Evolutionary conservation across 805 yeast genomes (phyloP).

Genomic region (Candida maesae): DNA sequence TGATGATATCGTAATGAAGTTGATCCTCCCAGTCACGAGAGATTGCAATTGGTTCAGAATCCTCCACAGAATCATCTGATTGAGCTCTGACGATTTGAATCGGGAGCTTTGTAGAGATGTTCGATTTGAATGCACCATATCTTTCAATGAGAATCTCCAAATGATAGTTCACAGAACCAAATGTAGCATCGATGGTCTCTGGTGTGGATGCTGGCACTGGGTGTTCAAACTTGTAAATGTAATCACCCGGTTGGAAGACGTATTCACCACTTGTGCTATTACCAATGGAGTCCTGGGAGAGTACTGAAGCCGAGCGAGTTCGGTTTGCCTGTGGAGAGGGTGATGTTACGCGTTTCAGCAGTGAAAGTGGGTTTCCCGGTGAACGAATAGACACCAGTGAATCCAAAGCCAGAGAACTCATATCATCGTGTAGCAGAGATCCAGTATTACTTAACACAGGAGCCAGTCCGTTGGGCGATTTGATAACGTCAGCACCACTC

Average conservation of each 20-base stretch:
- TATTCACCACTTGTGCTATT: conserved; percentile 22
- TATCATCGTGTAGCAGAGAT: conserved; percentile 8
- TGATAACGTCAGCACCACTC: conserved; percentile 42
- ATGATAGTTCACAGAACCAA: conserved; percentile 72
- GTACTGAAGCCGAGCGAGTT: conserved; percentile 14
- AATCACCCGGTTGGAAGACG: conserved; percentile 81
- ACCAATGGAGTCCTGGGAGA: conserved; percentile 5
- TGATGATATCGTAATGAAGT: conserved; percentile 81
- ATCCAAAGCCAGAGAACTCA: conserved; percentile 27
- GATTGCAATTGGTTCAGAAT: conserved; percentile 89
- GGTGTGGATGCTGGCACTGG: conserved; percentile 80
- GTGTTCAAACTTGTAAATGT: conserved; percentile 87
- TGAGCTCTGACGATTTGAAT: conserved; percentile 72
- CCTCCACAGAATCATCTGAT: conserved; percentile 74
- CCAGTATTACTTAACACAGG: conserved; percentile 3
- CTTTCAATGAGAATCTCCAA: conserved; percentile 71
- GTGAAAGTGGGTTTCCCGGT: conserved; percentile 20
- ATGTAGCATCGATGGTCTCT: conserved; percentile 72
- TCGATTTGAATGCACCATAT: conserved; percentile 81
- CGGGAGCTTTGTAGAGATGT: conserved; percentile 59
- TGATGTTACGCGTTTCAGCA: conserved; percentile 25
- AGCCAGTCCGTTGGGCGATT: conserved; percentile 2
- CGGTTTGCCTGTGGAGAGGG: conserved; percentile 23
- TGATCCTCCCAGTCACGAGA: conserved; percentile 93
- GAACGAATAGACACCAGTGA: conserved; percentile 9